Conservation (phyloP, 441 rosid species). For the Macaranga tanarius region DNA sequence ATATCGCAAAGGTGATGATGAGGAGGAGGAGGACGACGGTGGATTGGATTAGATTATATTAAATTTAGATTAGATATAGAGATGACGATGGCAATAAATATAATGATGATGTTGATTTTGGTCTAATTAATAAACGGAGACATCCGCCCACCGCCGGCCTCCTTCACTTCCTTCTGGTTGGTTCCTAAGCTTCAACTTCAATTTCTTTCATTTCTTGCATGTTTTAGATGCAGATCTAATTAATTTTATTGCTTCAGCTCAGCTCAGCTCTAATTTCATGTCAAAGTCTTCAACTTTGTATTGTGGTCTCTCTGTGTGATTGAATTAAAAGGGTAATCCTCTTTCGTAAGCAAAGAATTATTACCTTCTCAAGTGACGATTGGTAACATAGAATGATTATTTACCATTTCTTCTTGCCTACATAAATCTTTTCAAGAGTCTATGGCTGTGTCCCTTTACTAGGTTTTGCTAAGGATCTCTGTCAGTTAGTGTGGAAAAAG, state of each 20-base stretch:
- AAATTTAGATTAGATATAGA: background rate
- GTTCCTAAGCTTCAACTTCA: background rate
- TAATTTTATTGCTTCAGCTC: no score
- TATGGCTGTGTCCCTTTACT: background rate
- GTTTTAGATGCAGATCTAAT: constrained; percentile 14
- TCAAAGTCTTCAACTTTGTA: background rate
- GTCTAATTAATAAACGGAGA: background rate
- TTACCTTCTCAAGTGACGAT: background rate
- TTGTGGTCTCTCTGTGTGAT: no score
- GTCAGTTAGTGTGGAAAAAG: background rate
- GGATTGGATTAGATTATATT: no score
- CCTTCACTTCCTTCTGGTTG: constrained; percentile 1
- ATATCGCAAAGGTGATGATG: no score
- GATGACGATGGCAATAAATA: background rate
- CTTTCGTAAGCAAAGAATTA: constrained; percentile 3
- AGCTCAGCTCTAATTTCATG: no score
- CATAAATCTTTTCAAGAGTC: background rate
- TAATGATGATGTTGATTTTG: background rate
- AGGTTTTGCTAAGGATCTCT: background rate
- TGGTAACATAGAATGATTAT: background rate
- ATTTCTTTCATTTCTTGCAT: background rate
- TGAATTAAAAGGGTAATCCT: no score
- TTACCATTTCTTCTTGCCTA: background rate
- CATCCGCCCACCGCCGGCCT: background rate
- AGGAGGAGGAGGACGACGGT: no score